Conservation (phyloP, 2,329 filamentous ascomycete genomes). For the Chaetomium strumarium region DNA sequence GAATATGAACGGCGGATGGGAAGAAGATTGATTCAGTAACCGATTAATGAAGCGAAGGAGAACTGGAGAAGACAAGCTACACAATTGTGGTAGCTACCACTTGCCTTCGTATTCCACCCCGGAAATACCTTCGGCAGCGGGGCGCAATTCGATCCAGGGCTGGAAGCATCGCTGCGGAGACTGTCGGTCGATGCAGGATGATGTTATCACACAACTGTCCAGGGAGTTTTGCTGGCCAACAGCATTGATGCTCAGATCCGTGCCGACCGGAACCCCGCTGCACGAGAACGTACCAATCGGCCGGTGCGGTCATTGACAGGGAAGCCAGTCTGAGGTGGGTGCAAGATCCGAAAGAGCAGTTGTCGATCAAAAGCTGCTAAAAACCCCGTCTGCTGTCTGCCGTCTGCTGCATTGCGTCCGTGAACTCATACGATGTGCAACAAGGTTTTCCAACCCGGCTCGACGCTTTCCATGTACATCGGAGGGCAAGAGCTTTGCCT, state of each 20-base stretch:
- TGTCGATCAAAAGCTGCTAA: slow-evolving; percentile 5
- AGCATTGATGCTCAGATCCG: slow-evolving; percentile 1
- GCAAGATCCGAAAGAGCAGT: slow-evolving; percentile 4
- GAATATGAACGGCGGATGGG: not conserved
- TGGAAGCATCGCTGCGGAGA: slow-evolving; percentile 18
- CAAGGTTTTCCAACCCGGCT: no score
- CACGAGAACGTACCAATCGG: slow-evolving; percentile 12
- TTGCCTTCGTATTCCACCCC: not conserved
- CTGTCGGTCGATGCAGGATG: slow-evolving; percentile 17
- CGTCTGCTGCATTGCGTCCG: no score
- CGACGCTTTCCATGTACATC: no score
- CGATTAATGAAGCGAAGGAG: not conserved
- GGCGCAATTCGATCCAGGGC: slow-evolving; percentile 7
- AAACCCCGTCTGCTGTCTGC: not conserved
- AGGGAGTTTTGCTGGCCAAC: slow-evolving; percentile 16
- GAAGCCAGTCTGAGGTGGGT: not conserved
- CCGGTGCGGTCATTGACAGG: not conserved
- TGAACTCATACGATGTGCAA: no score
- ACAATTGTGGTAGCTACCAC: not conserved
- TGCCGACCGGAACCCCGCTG: slow-evolving; percentile 3
- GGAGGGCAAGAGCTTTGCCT: no score
- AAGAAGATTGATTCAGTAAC: not conserved
- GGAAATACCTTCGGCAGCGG: no score
- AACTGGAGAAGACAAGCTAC: not conserved
- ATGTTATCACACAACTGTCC: slow-evolving; percentile 23